These are phyloP conservation scores for Yarrowia keelungensis DNA, from an alignment of 805 yeast genomes.

Conservation along the genomic window DNA sequence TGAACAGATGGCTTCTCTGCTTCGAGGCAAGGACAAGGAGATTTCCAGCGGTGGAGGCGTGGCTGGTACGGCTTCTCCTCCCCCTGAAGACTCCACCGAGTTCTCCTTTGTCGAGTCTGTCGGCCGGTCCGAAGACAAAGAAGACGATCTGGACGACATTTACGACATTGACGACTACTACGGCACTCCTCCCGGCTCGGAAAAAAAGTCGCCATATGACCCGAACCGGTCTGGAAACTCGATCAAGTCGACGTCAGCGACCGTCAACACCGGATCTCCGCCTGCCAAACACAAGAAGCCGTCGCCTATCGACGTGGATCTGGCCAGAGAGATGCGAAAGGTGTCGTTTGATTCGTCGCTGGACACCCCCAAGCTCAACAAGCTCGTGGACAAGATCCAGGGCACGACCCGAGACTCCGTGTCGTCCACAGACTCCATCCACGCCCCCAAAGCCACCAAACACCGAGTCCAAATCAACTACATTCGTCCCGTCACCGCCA, in stretches of 20 bases:
- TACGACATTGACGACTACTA: slow-evolving; percentile 37
- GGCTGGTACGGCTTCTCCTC: neutral
- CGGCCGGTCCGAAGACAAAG: slow-evolving; percentile 13
- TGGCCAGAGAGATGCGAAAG: slow-evolving; percentile 16
- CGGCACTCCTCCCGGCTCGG: slow-evolving; percentile 9
- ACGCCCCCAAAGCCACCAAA: slow-evolving; percentile 18
- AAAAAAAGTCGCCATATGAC: neutral
- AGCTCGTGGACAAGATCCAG: slow-evolving; percentile 29
- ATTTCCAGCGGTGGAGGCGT: slow-evolving; percentile 18
- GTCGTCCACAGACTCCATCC: slow-evolving; percentile 14
- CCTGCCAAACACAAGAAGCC: slow-evolving; percentile 12
- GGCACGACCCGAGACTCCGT: slow-evolving; percentile 8
- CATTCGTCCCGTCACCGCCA: slow-evolving; percentile 26
- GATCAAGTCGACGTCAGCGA: neutral
- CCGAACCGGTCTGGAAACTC: neutral
- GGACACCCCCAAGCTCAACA: slow-evolving; percentile 23
- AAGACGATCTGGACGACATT: neutral
- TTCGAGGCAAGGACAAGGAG: slow-evolving; percentile 28
- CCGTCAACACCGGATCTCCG: neutral
- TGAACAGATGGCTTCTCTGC: slow-evolving; percentile 18
- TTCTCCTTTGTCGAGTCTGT: slow-evolving; percentile 34
- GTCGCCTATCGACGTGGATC: slow-evolving; percentile 23
- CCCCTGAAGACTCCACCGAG: slow-evolving; percentile 22
- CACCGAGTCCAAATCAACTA: slow-evolving; percentile 23
- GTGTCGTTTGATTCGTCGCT: slow-evolving; percentile 33